phyloP scores from a whole-genome alignment of 2,329 filamentous ascomycete species.

The Apiospora rasikravindrae region DNA sequence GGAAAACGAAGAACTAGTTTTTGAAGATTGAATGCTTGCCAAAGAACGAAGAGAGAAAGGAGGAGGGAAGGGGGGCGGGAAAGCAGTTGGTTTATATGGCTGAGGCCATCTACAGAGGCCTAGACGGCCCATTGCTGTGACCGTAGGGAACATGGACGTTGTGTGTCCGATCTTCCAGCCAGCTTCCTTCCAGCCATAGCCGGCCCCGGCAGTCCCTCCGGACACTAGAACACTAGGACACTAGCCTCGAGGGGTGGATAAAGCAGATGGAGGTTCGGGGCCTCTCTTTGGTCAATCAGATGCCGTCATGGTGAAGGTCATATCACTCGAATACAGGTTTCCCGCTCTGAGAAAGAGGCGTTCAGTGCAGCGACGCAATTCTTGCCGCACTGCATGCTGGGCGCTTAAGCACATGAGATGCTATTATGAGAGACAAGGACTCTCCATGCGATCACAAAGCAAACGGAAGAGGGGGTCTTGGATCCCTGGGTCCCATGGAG shows the following conservation, averaged over 20 bases:
- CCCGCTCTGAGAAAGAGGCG: constrained; percentile 32
- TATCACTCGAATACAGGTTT: constrained; percentile 28
- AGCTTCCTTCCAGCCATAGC: constrained; percentile 26
- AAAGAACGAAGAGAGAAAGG: constrained; percentile 57
- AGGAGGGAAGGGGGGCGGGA: constrained; percentile 44
- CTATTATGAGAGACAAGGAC: constrained; percentile 23
- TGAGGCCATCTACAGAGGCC: constrained; percentile 40
- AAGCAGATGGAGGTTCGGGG: constrained; percentile 24
- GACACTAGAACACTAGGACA: constrained; percentile 23
- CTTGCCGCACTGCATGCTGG: constrained; percentile 44
- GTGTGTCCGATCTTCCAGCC: not conserved
- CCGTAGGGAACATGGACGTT: not conserved
- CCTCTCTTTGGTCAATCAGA: constrained; percentile 33
- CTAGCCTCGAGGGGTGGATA: constrained; percentile 30
- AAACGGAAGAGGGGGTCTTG: constrained; percentile 8
- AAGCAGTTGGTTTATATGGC: constrained; percentile 45
- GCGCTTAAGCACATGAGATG: constrained; percentile 44
- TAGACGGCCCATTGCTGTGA: constrained; percentile 29
- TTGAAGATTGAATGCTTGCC: constrained; percentile 68
- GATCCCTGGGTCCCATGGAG: constrained; percentile 3
- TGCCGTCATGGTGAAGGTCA: constrained; percentile 8
- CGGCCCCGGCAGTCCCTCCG: constrained; percentile 27
- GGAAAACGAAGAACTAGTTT: constrained; percentile 61
- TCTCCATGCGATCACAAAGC: constrained; percentile 18
- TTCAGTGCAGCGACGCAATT: constrained; percentile 34